Evolutionary conservation across 2,329 filamentous ascomycete species (phyloP).

Genomic region (Trichophyton mentagrophytes): DNA sequence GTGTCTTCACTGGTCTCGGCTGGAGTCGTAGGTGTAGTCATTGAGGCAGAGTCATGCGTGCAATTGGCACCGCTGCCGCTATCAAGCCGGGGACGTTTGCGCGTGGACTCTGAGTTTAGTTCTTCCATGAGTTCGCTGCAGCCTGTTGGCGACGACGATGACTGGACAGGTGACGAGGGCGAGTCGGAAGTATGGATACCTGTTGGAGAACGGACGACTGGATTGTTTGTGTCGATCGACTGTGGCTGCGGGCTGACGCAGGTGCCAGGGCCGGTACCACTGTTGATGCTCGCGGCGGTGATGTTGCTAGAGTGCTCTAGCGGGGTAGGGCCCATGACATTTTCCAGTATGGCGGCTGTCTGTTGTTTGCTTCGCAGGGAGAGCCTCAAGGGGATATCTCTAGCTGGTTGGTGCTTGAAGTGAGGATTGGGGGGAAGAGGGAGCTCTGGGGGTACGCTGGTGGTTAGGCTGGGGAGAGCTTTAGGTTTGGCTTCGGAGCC

Average conservation of each 20-base stretch:
- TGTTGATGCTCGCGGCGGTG: not conserved
- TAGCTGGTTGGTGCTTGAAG: slow-evolving; percentile 1
- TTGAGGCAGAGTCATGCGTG: slow-evolving; percentile 24
- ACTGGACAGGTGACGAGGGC: slow-evolving; percentile 18
- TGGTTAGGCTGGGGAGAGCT: slow-evolving; percentile 1
- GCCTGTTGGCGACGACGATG: slow-evolving; percentile 15
- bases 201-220: not conserved
- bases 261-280: not conserved
- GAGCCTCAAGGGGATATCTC: slow-evolving; percentile 5
- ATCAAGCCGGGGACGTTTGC: slow-evolving; percentile 38
- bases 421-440: not conserved
- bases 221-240: not conserved
- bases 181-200: not conserved
- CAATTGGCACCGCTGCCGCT: slow-evolving; percentile 24
- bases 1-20: slow-evolving; percentile 4
- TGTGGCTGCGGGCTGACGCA: slow-evolving; percentile 1
- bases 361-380: not conserved
- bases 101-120: slow-evolving; percentile 25
- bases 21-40: slow-evolving; percentile 21
- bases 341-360: slow-evolving; percentile 17
- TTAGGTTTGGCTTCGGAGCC: not conserved
- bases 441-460: not conserved
- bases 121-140: slow-evolving; percentile 29
- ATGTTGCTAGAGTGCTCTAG: slow-evolving; percentile 34
- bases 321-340: slow-evolving; percentile 36